Percentiles rank a stretch among this genome's conserved stretches.
Conservation (phyloP, 2,329 filamentous ascomycete species). For the Aspergillus phoenicis region DNA sequence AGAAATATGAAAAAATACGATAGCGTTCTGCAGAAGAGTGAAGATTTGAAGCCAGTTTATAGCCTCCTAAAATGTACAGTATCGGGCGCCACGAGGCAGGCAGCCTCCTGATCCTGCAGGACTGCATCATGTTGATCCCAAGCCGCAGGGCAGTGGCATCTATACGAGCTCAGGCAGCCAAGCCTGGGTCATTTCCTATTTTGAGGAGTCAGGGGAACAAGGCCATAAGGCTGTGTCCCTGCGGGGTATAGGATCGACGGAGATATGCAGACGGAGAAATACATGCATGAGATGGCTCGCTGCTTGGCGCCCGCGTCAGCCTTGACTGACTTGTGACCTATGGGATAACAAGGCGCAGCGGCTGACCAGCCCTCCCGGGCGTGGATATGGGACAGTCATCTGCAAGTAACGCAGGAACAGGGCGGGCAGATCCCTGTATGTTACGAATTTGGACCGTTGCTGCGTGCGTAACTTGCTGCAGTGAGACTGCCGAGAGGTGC, state of each 20-base stretch:
- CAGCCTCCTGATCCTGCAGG: constrained; percentile 18
- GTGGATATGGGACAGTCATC: background rate
- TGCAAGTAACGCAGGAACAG: constrained; percentile 4
- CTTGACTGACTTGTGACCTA: constrained; percentile 22
- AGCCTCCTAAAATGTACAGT: background rate
- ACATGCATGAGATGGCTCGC: constrained; percentile 7
- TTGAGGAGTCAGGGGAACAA: constrained; percentile 22
- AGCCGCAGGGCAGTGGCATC: constrained; percentile 23
- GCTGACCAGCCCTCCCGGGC: constrained; percentile 1
- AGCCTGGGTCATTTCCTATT: constrained; percentile 21
- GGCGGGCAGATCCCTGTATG: background rate
- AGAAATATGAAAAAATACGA: background rate
- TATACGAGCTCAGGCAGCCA: constrained; percentile 8
- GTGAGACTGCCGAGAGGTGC: background rate
- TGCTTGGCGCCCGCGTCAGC: constrained; percentile 22
- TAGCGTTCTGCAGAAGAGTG: background rate
- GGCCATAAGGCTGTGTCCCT: constrained; percentile 9
- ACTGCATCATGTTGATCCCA: constrained; percentile 7
- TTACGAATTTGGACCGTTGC: background rate
- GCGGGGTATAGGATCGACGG: background rate
- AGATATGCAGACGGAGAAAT: constrained; percentile 9
- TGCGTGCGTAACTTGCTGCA: background rate
- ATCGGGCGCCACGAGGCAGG: background rate
- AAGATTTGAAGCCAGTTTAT: background rate
- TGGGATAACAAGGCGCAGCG: constrained; percentile 15